Evolutionary conservation across 176 grass and related monocot genomes (phyloP).

Genomic region (Metroxylon sagu): DNA sequence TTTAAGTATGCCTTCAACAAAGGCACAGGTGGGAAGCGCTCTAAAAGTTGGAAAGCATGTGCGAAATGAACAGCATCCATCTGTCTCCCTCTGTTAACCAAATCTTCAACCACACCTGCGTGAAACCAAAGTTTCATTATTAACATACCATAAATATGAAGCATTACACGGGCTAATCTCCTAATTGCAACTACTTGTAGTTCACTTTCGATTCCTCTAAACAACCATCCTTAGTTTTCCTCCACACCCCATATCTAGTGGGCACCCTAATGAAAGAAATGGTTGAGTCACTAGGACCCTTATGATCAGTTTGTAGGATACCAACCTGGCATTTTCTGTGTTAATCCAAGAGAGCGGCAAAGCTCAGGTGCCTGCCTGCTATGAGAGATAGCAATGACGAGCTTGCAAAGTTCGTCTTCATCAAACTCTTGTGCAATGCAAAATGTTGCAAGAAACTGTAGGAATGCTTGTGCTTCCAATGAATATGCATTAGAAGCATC

Average conservation of each 20-base stretch:
- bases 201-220: background rate
- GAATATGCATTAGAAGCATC: constrained; percentile 78
- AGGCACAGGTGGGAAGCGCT: constrained; percentile 51
- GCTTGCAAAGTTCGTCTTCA: constrained; percentile 83
- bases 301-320: constrained; percentile 40
- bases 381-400: constrained; percentile 77
- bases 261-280: constrained; percentile 21
- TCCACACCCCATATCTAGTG: constrained; percentile 8
- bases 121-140: background rate
- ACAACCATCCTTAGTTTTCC: constrained; percentile 1
- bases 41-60: constrained; percentile 52
- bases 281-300: constrained; percentile 36
- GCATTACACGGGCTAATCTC: background rate
- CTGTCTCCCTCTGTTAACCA: constrained; percentile 61
- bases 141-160: background rate
- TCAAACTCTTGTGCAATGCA: constrained; percentile 65
- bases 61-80: constrained; percentile 85
- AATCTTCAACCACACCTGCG: constrained; percentile 52
- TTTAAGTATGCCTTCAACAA: constrained; percentile 57
- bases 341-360: constrained; percentile 65
- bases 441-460: constrained; percentile 81
- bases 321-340: constrained; percentile 85
- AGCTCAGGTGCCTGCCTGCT: constrained; percentile 59
- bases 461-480: constrained; percentile 81
- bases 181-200: background rate